These are phyloP conservation scores for Fusarium sp. DNA, from an alignment of 2,329 filamentous ascomycete genomes.

Conservation along the genomic window DNA sequence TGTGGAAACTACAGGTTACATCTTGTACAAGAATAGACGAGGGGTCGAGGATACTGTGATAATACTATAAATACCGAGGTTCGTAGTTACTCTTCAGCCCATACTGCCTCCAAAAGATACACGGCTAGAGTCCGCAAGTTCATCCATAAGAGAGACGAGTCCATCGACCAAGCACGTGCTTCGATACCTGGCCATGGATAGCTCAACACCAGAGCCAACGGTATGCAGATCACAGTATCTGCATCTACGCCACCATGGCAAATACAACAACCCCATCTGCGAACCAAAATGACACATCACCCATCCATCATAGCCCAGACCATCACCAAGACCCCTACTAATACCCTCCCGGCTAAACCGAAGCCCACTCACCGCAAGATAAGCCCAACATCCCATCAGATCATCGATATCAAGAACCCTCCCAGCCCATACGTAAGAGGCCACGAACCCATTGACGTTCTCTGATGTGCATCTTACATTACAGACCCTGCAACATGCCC, in stretches of 20 bases:
- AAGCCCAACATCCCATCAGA: slow-evolving; percentile 14
- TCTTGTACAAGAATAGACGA: no score
- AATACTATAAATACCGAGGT: not conserved
- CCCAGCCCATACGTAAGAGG: slow-evolving; percentile 4
- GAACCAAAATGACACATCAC: slow-evolving; percentile 1
- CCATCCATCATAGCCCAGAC: not conserved
- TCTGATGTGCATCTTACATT: not conserved
- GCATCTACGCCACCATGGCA: slow-evolving; percentile 9
- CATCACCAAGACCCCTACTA: not conserved
- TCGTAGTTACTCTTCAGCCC: no score
- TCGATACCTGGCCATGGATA: not conserved
- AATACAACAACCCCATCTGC: slow-evolving; percentile 1
- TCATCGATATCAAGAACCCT: slow-evolving; percentile 9
- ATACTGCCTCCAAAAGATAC: no score
- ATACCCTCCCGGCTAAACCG: slow-evolving; percentile 4
- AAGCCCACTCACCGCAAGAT: slow-evolving; percentile 30
- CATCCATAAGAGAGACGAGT: not conserved
- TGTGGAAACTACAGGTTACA: no score
- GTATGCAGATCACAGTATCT: not conserved
- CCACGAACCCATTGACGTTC: not conserved
- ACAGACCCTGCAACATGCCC: no score
- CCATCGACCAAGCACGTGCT: not conserved
- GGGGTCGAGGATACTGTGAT: not conserved
- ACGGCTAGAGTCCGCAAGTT: not conserved
- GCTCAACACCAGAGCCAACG: not conserved